phyloP scores from a whole-genome alignment of 106 monocot species.

The Vanilla planifolia region DNA sequence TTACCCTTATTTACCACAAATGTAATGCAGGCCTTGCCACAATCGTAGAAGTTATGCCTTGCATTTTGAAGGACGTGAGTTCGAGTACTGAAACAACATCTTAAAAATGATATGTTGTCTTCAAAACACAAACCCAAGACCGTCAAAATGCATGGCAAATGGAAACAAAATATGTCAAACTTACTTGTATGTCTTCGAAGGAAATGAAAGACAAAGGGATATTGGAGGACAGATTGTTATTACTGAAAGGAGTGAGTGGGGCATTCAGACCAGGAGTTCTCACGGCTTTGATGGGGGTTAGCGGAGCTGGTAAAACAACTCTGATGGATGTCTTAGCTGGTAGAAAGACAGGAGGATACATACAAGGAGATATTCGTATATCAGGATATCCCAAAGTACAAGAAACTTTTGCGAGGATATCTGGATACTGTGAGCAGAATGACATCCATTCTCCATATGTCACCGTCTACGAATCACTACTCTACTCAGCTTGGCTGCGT shows the following conservation, averaged over 20 bases:
- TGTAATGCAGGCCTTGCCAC: too few relatives aligned
- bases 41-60: too few relatives aligned
- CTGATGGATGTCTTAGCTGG: slow-evolving; percentile 90
- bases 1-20: too few relatives aligned
- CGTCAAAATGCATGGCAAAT: too few relatives aligned
- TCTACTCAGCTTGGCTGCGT: slow-evolving; percentile 84
- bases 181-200: slow-evolving; percentile 18
- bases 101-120: too few relatives aligned
- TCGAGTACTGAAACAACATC: neutral
- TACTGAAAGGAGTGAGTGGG: slow-evolving; percentile 73
- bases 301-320: slow-evolving; percentile 89
- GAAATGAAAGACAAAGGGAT: slow-evolving; percentile 80
- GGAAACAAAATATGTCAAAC: too few relatives aligned
- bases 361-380: slow-evolving; percentile 65
- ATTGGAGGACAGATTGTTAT: slow-evolving; percentile 37
- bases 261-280: slow-evolving; percentile 82
- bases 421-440: slow-evolving; percentile 87
- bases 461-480: slow-evolving; percentile 75
- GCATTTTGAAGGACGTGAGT: too few relatives aligned
- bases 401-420: slow-evolving; percentile 84
- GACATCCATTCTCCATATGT: slow-evolving; percentile 90
- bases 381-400: slow-evolving; percentile 81
- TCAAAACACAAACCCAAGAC: too few relatives aligned
- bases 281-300: slow-evolving; percentile 88
- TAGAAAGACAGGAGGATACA: slow-evolving; percentile 85